A percentile compares a stretch with the other conserved stretches of the same genome.
phyloP scores from a whole-genome alignment of 768 basidiomycete genomes.

The Mycena polygramma region DNA sequence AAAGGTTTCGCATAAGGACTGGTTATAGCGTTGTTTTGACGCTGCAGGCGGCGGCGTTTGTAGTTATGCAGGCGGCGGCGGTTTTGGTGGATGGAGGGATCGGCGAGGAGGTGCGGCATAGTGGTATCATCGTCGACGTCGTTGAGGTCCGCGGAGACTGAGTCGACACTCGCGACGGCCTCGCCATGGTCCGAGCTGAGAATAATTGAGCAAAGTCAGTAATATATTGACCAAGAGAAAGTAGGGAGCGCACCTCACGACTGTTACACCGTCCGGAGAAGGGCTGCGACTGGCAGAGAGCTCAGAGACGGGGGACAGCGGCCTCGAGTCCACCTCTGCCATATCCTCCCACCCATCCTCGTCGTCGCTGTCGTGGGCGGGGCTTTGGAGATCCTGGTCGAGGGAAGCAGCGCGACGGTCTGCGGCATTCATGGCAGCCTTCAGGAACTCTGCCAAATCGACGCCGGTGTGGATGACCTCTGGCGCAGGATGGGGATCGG shows the following conservation, averaged over 20 bases:
- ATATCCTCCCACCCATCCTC: not conserved
- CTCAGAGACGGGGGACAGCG: not conserved
- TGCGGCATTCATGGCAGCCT: not conserved
- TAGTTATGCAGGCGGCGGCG: not conserved
- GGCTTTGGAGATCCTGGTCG: not conserved
- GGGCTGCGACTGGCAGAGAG: not conserved
- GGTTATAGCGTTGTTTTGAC: not conserved
- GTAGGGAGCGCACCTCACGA: not conserved
- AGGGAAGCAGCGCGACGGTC: not conserved
- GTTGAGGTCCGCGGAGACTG: not conserved
- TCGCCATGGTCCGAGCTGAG: too few species aligned
- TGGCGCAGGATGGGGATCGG: not conserved
- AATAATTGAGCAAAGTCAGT: too few species aligned
- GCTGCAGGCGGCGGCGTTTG: not conserved
- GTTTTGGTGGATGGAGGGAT: not conserved
- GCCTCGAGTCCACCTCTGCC: not conserved
- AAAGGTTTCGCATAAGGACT: not conserved
- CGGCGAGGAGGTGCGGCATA: not conserved
- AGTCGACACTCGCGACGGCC: too few species aligned
- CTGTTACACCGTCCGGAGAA: not conserved
- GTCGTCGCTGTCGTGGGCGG: not conserved
- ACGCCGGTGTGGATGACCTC: slow-evolving; percentile 2
- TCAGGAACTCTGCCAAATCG: not conserved
- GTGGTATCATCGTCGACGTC: not conserved
- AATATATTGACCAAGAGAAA: too few species aligned